Base-by-base conservation (phyloP, 2,329 filamentous ascomycete genomes). In the Ophiostoma piceae region DNA sequence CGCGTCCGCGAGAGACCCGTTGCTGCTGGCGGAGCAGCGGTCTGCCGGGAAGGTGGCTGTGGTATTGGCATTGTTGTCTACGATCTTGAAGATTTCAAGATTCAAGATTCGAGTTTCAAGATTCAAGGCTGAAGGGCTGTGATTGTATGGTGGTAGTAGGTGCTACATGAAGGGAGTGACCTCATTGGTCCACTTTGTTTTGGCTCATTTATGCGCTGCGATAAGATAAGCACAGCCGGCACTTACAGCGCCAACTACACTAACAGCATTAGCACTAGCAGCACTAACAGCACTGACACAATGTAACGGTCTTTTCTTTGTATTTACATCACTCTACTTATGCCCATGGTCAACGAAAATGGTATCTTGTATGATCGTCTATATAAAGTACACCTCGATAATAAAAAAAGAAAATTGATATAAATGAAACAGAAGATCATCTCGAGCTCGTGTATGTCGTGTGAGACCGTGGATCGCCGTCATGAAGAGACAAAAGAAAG, bases 1-100 rank as follows among this genome's bases (percentile, higher is more conserved):
- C 83, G 80, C 39, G 83, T 79, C 68, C 84, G 81, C 68, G 80
- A 77, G 72, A 83, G 74, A 32, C 74, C 74, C 57, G 22, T 74
- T 65, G 66, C 11, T 14, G 47, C 2, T 12, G 62, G n/a, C 8
- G 62, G 9, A 19, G 19, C 62, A 26, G 62, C 35, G 11, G 29
- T n/a, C 62, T 39, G 32, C 32, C 32, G 47, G 37, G 14, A 47
- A 4, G 68, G 26, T 22, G 69, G 43, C 16, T 65, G 32, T 22
- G 66, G 64, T 4, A 51, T 54, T 2, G 70, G 54, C 62, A 69
- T 51, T 19, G 76, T 51, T 22, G 76, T 6, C 81, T 32, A 66
- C 4, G 43, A 7, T 11, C n/a, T 12, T 14, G 39, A 29, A 2
- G 57, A 26, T 9, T 57, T n/a, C 3, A 22, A 26, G 8, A 57